Conservation (phyloP, 805 yeast genomes). For the Yamadazyma paraphyllophila region DNA sequence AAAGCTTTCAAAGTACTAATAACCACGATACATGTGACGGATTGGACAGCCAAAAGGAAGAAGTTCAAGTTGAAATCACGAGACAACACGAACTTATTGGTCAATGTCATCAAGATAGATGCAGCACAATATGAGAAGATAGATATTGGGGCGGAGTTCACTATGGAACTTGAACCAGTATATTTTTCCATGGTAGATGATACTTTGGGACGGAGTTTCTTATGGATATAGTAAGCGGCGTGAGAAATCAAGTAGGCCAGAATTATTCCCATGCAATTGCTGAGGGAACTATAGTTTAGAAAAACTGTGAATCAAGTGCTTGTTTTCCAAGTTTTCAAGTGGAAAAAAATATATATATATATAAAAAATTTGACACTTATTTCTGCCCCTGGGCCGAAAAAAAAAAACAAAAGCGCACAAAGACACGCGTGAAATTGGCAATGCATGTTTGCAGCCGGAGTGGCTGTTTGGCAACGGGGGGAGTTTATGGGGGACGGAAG, state of each 20-base stretch:
- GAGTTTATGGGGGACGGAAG: too few species aligned
- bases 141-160: constrained; percentile 64
- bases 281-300: neutral
- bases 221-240: constrained; percentile 27
- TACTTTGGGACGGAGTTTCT: constrained; percentile 16
- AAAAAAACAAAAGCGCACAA: constrained; percentile 1
- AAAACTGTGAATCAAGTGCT: constrained; percentile 1
- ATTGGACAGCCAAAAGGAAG: constrained; percentile 84
- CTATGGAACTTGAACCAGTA: constrained; percentile 29
- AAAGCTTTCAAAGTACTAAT: constrained; percentile 70
- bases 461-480: neutral
- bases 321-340: neutral
- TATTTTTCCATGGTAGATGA: constrained; percentile 31
- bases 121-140: constrained; percentile 85
- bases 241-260: constrained; percentile 40
- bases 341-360: constrained; percentile 1
- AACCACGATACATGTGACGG: constrained; percentile 74
- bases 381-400: constrained; percentile 9
- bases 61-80: constrained; percentile 80
- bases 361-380: constrained; percentile 5
- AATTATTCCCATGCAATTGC: constrained; percentile 36
- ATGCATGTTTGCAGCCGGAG: neutral
- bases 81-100: constrained; percentile 90
- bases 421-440: constrained; percentile 4
- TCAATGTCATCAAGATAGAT: constrained; percentile 95